Conservation (phyloP, 2,329 filamentous ascomycete genomes). For the Xylaria sp. region DNA sequence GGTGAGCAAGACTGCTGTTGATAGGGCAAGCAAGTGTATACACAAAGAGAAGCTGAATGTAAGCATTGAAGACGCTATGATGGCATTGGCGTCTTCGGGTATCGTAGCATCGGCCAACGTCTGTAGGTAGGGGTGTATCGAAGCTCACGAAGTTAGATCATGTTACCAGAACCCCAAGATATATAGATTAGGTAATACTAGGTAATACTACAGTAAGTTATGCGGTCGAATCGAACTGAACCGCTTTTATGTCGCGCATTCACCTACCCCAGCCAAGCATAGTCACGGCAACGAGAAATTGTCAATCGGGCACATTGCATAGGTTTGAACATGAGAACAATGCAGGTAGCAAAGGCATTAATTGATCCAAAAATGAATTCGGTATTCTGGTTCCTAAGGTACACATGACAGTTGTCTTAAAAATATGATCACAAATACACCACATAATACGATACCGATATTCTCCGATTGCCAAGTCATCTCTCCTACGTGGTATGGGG, state of each 20-base stretch:
- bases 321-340: not conserved
- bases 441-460: slow-evolving; percentile 22
- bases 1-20: not conserved
- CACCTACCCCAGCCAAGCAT: slow-evolving; percentile 3
- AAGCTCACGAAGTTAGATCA: slow-evolving; percentile 14
- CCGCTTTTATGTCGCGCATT: not conserved
- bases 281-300: not conserved
- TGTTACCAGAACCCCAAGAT: not conserved
- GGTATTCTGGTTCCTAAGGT: slow-evolving; percentile 7
- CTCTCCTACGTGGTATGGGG: not conserved
- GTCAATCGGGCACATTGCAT: not conserved
- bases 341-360: not conserved
- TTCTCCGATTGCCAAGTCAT: slow-evolving; percentile 25
- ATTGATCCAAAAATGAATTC: slow-evolving; percentile 11
- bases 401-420: slow-evolving; percentile 19
- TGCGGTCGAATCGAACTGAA: slow-evolving; percentile 6
- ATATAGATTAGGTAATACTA: slow-evolving; percentile 15
- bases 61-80: slow-evolving; percentile 14
- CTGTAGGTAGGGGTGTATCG: slow-evolving; percentile 2
- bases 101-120: slow-evolving; percentile 18
- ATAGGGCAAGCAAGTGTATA: not conserved
- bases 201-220: not conserved
- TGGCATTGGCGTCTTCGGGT: slow-evolving; percentile 6
- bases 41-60: slow-evolving; percentile 4
- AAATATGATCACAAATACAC: slow-evolving; percentile 28